Base-by-base conservation (phyloP, 2,329 filamentous ascomycete genomes). In the Microthyrium microscopicum region DNA sequence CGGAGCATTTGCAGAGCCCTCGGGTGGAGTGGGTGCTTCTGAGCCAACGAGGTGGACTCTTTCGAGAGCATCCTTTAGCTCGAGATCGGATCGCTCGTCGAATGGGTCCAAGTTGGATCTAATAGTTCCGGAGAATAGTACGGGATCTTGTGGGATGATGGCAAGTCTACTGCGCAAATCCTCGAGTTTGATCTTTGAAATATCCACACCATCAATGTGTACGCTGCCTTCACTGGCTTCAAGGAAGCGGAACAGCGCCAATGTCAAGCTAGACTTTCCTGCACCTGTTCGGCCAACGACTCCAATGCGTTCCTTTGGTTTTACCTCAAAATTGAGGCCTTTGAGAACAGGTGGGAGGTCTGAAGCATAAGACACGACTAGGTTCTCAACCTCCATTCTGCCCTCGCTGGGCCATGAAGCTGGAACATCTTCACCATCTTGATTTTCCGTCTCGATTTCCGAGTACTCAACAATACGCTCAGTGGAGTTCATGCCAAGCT, bases 81-180 rank as follows among this genome's bases (percentile, higher is more conserved):
- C 74, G 1, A 57, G 60, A 41, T 87, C 79, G 2, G 61, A 66
- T 46, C 81, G 70, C 39, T 78, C 62, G 35, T 76, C 62, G 44
- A 85, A 84, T 1, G 80, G 75, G 46, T 89, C 81, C 4, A 89
- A 63, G 45, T 87, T 87, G 27, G 66, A 72, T 26, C 80, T 66
- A 15, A 89, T 60, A 0, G 79, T 84, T 16, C 82, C 81, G 1
- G 75, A 80, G 55, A 89, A 87, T 5, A 89, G 63, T 1, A 85
- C 78, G 0, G 81, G 80, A 42, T 87, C 80, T 55, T 84, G 77
- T 1, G 81, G 80, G 34, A 89, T 87, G 42, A 89, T 85, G 24
- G 78, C 77, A 1, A 89, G 55, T 0, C 78, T 66, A n/a, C 70
- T 75, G 17, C 81, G 69, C 8, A 89, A 59, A 35, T 77, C 71